Evolutionary conservation across 1,284 basidiomycete species (phyloP), one percentile per base, ranked within the genome.

Genomic region (Rhodotorula sp.): DNA sequence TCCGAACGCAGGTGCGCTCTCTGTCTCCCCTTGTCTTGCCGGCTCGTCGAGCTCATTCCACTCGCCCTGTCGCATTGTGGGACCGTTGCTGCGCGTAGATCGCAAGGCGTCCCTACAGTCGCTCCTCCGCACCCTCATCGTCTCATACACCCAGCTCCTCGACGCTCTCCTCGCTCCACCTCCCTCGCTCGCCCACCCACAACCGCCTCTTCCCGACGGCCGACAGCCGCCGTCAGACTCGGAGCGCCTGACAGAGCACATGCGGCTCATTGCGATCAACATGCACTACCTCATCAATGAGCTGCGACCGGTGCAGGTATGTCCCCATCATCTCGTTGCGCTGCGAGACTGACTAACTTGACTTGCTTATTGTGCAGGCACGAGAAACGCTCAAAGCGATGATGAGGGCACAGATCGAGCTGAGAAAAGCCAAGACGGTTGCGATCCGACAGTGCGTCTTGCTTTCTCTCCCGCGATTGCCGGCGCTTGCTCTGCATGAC

Each of bases 221-320:
- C 42, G 61, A 27, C 55, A 64, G 17, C 19, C 69, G 1, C 73
- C 67, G 9, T 57, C 68, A 9, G 74, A 72, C 27, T 64, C 75
- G 2, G 77, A 78, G 55, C 67, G 75, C 12, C 64, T 76, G 45
- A 74, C 78, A 5, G 77, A 80, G 45, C 80, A 79, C 68, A 77
- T 80, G 41, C 64, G 71, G 19, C 58, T 79, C 16, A 73, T 78
- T 34, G 73, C 70, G 4, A 72, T 79, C 61, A 81, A 80, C 61
- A 79, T 81, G 73, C 78, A 81, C 54, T 77, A 78, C 66, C 73
- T 79, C 23, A 77, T 81, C 27, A 81, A 81, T 64, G 79, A 80
- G 68, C 61, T 81, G 21, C 67, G 81, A 48, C 79, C 80, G 1
- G 72, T 81, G 13, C 75, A 77, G 71, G 75, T 76, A n/a, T 7